phyloP scores from a whole-genome alignment of 2,329 filamentous ascomycete species.

The Polychaeton citri region DNA sequence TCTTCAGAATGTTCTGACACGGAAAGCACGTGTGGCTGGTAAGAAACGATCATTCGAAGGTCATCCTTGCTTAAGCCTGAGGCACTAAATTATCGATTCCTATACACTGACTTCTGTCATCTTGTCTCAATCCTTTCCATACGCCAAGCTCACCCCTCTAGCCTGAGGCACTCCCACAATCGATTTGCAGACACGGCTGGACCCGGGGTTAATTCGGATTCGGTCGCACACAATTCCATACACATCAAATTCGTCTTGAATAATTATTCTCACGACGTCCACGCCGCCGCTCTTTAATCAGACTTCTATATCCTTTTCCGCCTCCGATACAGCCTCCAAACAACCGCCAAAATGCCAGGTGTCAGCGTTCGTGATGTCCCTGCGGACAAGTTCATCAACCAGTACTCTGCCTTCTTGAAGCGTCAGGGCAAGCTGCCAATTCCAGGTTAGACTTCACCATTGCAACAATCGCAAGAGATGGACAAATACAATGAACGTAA shows the following conservation, averaged over 20 bases:
- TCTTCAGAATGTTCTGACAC: too few species aligned
- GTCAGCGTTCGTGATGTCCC: conserved; percentile 76
- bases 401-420: conserved; percentile 84
- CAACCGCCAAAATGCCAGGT: conserved; percentile 64
- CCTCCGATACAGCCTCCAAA: conserved; percentile 6
- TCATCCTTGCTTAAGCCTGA: too few species aligned
- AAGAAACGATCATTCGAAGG: too few species aligned
- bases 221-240: neutral
- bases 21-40: too few species aligned
- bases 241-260: neutral
- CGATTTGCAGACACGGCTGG: neutral
- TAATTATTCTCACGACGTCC: neutral
- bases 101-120: too few species aligned
- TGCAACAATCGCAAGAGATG: neutral
- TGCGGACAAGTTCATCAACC: conserved; percentile 79
- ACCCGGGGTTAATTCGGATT: neutral
- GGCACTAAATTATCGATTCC: too few species aligned
- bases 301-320: conserved; percentile 1
- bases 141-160: too few species aligned
- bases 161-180: too few species aligned
- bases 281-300: neutral
- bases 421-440: conserved; percentile 86
- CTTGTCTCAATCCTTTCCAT: too few species aligned
- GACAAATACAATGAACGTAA: neutral
- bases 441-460: conserved; percentile 53